phyloP scores from a whole-genome alignment of 2,329 filamentous ascomycete species.

The Ascomycota sp. region DNA sequence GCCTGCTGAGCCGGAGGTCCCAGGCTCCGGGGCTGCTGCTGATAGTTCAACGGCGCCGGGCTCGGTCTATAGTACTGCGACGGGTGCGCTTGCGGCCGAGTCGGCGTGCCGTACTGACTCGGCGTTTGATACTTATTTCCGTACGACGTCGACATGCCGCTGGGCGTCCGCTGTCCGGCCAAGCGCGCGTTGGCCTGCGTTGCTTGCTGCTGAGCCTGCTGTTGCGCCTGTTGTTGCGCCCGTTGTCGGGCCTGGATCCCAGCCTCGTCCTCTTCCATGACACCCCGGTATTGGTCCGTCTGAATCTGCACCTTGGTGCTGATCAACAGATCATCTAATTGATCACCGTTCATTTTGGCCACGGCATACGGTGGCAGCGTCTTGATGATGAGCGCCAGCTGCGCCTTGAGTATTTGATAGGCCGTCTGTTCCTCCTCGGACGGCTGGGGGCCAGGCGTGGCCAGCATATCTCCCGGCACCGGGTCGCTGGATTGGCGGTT shows the following conservation, averaged over 20 bases:
- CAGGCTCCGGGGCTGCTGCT: constrained; percentile 18
- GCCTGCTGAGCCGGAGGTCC: constrained; percentile 9
- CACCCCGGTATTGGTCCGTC: constrained; percentile 52
- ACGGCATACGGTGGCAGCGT: constrained; percentile 68
- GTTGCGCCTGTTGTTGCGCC: constrained; percentile 14
- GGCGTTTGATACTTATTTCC: constrained; percentile 19
- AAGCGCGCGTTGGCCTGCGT: constrained; percentile 15
- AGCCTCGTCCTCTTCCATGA: constrained; percentile 66
- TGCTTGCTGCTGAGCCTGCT: constrained; percentile 8
- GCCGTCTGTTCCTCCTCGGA: constrained; percentile 38
- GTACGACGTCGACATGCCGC: constrained; percentile 20
- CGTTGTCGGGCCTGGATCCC: constrained; percentile 30
- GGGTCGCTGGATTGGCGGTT: constrained; percentile 40
- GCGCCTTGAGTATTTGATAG: constrained; percentile 57
- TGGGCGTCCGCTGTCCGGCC: constrained; percentile 17
- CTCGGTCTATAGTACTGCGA: constrained; percentile 24
- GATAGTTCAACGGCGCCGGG: constrained; percentile 20
- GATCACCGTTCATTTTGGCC: constrained; percentile 68
- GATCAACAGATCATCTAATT: constrained; percentile 64
- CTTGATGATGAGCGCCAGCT: constrained; percentile 53
- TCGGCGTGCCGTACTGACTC: constrained; percentile 26
- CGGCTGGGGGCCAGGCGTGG: constrained; percentile 46
- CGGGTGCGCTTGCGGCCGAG: constrained; percentile 21
- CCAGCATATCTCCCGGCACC: constrained; percentile 45
- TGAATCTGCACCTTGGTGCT: constrained; percentile 59